These are phyloP conservation scores for Fusarium sulawesiense DNA, from an alignment of 2,329 filamentous ascomycete species.

Conservation along the genomic window DNA sequence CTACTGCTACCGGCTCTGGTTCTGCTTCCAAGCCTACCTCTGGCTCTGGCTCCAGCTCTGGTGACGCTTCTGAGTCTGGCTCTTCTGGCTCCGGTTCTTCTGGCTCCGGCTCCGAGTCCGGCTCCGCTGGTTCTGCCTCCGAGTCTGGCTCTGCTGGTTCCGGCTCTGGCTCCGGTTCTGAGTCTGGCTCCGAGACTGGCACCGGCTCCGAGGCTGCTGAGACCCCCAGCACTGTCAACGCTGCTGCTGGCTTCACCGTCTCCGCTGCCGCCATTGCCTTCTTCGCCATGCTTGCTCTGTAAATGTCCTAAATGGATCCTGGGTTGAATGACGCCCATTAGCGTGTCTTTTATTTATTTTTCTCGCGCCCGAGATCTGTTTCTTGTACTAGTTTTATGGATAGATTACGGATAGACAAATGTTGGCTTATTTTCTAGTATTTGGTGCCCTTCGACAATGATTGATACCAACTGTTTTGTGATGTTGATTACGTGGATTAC, in stretches of 20 bases:
- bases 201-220: constrained; percentile 28
- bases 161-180: constrained; percentile 17
- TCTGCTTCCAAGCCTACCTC: constrained; percentile 26
- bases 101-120: constrained; percentile 9
- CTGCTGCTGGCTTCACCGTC: constrained; percentile 34
- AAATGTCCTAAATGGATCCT: constrained; percentile 42
- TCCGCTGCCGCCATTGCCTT: constrained; percentile 37
- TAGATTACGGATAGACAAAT: constrained; percentile 48
- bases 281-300: constrained; percentile 42
- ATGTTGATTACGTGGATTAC: neutral
- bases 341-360: constrained; percentile 42
- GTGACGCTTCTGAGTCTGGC: constrained; percentile 15
- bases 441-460: neutral
- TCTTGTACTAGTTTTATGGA: constrained; percentile 43
- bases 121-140: constrained; percentile 26
- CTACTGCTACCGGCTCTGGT: constrained; percentile 48
- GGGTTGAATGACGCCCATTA: constrained; percentile 41
- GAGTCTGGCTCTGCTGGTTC: constrained; percentile 29
- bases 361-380: constrained; percentile 46
- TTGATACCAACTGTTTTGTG: neutral
- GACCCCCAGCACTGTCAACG: constrained; percentile 34
- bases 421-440: constrained; percentile 30
- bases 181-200: constrained; percentile 27
- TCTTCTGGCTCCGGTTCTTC: too few relatives aligned
- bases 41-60: constrained; percentile 15